These are phyloP conservation scores for Tylopilus vinaceipallidus DNA, from an alignment of 768 basidiomycete genomes.

Conservation along the genomic window DNA sequence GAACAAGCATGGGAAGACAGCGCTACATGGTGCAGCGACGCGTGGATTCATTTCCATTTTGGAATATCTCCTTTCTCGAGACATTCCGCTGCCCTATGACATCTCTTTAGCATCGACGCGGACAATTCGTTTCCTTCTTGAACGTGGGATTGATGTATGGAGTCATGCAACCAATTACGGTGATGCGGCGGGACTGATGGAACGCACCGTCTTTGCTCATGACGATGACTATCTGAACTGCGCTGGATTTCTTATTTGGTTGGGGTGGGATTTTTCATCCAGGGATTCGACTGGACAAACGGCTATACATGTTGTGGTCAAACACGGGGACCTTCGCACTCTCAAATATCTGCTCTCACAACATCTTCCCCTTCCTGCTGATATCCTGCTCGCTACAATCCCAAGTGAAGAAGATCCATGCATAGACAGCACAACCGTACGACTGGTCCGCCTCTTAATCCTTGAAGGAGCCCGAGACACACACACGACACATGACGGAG, in stretches of 20 bases:
- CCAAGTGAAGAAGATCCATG: background rate
- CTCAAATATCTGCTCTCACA: background rate
- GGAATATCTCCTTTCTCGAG: background rate
- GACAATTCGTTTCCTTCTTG: background rate
- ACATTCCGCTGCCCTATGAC: background rate
- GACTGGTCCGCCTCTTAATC: background rate
- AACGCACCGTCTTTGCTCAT: too few relatives aligned
- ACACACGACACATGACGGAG: background rate
- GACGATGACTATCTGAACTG: background rate
- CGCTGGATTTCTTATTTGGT: background rate
- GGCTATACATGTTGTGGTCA: background rate
- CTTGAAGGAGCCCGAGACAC: background rate
- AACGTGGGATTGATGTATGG: background rate
- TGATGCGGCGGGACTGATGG: background rate
- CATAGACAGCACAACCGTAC: background rate
- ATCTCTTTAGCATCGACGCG: background rate
- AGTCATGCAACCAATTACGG: too few relatives aligned
- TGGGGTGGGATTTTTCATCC: constrained; percentile 1
- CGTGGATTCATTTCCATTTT: background rate
- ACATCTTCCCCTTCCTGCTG: background rate
- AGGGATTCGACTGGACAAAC: background rate
- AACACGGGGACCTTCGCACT: background rate
- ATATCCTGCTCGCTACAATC: background rate
- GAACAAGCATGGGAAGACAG: background rate
- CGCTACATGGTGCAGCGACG: background rate